phyloP scores from a whole-genome alignment of 495 filamentous ascomycete genomes.

The Podospora pseudoanserina region DNA sequence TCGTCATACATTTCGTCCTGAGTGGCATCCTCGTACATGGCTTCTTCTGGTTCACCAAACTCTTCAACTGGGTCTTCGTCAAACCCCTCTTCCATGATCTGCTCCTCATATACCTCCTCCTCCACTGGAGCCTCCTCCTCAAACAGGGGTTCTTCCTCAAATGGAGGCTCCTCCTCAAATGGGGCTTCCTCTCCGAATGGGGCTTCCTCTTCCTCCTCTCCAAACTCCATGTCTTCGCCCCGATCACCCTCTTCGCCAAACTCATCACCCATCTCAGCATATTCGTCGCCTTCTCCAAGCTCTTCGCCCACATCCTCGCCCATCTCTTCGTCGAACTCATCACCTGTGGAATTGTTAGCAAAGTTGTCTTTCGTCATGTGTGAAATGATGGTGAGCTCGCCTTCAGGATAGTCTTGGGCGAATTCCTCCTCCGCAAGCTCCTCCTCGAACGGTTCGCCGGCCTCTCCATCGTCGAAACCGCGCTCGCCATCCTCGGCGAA shows the following conservation, averaged over 20 bases:
- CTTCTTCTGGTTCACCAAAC: no score
- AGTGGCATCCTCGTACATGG: no score
- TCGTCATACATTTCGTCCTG: not conserved
- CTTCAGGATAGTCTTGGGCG: not conserved
- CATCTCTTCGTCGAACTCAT: not conserved
- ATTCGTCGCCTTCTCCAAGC: not conserved
- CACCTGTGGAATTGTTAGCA: not conserved
- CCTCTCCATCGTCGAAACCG: not conserved
- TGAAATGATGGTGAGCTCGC: not conserved
- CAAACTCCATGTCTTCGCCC: not conserved
- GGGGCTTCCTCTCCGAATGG: not conserved
- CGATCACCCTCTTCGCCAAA: not conserved
- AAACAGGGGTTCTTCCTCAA: not conserved
- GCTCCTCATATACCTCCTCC: not conserved
- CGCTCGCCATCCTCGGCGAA: conserved; percentile 1
- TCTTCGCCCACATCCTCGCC: not conserved
- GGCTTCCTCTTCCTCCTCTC: not conserved
- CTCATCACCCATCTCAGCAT: not conserved
- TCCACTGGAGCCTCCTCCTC: not conserved
- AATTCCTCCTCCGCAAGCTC: not conserved
- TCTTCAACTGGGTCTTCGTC: not conserved
- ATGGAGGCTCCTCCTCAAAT: not conserved
- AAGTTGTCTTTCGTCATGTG: not conserved
- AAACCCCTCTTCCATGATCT: not conserved
- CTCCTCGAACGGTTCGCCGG: not conserved